Percentiles rank a stretch among this genome's conserved stretches.
phyloP scores from a whole-genome alignment of 495 filamentous ascomycete species.

The Echria macrotheca region DNA sequence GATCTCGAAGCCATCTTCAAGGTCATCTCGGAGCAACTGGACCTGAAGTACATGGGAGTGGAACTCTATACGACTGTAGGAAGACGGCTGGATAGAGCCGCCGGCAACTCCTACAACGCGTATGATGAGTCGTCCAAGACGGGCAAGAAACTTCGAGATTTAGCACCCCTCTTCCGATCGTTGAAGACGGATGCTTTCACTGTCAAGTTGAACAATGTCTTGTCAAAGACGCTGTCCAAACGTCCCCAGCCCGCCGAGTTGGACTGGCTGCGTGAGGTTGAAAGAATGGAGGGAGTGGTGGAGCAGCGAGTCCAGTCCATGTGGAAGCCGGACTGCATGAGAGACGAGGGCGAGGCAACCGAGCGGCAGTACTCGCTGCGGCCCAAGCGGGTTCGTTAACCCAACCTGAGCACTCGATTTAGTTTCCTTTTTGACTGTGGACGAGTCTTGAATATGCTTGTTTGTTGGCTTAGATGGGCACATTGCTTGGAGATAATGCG shows the following conservation, averaged over 20 bases:
- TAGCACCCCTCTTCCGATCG: slow-evolving; percentile 2
- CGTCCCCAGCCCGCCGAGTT: too few relatives aligned
- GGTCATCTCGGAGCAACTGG: background rate
- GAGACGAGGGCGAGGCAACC: too few relatives aligned
- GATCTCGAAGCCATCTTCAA: background rate
- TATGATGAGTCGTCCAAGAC: background rate
- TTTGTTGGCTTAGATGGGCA: too few relatives aligned
- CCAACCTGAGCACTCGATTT: too few relatives aligned
- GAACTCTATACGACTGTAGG: background rate
- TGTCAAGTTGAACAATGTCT: background rate
- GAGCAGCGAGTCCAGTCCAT: too few relatives aligned
- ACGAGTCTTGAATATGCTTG: too few relatives aligned
- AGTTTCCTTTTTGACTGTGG: too few relatives aligned
- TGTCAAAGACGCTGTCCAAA: background rate
- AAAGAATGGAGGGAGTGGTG: too few relatives aligned
- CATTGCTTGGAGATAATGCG: too few relatives aligned
- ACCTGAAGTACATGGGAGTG: background rate
- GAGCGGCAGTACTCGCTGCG: too few relatives aligned
- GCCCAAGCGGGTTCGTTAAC: too few relatives aligned
- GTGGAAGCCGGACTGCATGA: background rate
- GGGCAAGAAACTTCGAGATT: background rate
- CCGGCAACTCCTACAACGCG: background rate
- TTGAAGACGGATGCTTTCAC: background rate
- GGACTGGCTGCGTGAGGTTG: too few relatives aligned
- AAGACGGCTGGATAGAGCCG: background rate